These are phyloP conservation scores for Alternaria ethzedia DNA, from an alignment of 2,329 filamentous ascomycete species.

Conservation along the genomic window DNA sequence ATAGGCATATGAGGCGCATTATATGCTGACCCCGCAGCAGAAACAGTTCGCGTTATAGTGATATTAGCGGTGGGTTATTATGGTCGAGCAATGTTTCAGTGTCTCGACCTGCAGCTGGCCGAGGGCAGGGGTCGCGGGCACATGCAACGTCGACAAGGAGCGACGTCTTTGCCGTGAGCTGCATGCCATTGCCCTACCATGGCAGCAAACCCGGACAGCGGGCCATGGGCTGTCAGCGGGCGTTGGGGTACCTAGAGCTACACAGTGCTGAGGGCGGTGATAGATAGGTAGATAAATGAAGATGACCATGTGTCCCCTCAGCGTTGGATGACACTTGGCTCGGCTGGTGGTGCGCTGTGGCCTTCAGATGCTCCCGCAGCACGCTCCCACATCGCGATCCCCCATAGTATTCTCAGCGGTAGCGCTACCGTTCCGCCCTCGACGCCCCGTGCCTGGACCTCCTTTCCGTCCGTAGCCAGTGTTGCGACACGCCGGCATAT, in stretches of 20 bases:
- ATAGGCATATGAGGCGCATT: not conserved
- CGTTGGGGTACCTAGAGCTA: not conserved
- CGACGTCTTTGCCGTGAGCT: slow-evolving; percentile 1
- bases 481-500: slow-evolving; percentile 2
- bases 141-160: slow-evolving; percentile 1
- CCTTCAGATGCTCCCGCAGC: slow-evolving; percentile 12
- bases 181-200: slow-evolving; percentile 3
- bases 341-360: slow-evolving; percentile 1
- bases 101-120: slow-evolving; percentile 4
- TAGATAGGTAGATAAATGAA: not conserved
- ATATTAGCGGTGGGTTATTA: slow-evolving; percentile 11
- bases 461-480: not conserved
- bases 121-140: slow-evolving; percentile 5
- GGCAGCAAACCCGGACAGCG: slow-evolving; percentile 3
- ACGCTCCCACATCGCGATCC: slow-evolving; percentile 2
- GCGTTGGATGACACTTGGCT: slow-evolving; percentile 5
- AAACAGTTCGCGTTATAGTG: slow-evolving; percentile 17
- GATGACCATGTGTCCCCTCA: not conserved
- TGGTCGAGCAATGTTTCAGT: slow-evolving; percentile 22
- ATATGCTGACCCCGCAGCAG: slow-evolving; percentile 10
- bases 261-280: not conserved
- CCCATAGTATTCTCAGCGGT: slow-evolving; percentile 14
- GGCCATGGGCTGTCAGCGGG: not conserved
- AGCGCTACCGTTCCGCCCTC: slow-evolving; percentile 18
- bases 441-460: slow-evolving; percentile 5